A percentile compares a stretch with the other conserved stretches of the same genome.
phyloP scores from a whole-genome alignment of 257 asterid species.

The Pogostemon cablin region DNA sequence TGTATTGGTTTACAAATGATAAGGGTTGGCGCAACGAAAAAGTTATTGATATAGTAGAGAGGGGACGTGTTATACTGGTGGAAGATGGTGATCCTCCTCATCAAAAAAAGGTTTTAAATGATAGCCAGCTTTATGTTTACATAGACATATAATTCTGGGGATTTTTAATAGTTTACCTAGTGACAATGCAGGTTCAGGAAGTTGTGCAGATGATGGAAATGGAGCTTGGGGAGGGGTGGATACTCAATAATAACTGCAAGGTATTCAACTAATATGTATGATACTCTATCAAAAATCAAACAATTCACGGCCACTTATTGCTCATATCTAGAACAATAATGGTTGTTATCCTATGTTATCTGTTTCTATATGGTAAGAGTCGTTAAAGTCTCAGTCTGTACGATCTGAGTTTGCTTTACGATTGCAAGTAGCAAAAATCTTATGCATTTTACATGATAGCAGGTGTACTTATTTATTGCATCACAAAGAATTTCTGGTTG shows the following conservation, averaged over 20 bases:
- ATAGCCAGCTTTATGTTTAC: conserved; percentile 12
- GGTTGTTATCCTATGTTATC: neutral
- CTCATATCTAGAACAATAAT: conserved; percentile 5
- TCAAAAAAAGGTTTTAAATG: conserved; percentile 59
- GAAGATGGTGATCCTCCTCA: conserved; percentile 65
- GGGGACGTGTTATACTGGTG: conserved; percentile 66
- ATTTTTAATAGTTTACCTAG: conserved; percentile 9
- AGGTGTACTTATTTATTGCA: conserved; percentile 72
- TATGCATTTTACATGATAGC: conserved; percentile 31
- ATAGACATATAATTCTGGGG: neutral
- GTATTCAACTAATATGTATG: conserved; percentile 32
- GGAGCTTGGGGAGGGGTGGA: conserved; percentile 93
- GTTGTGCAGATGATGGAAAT: conserved; percentile 75
- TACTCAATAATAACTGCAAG: conserved; percentile 62
- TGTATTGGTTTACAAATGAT: conserved; percentile 4
- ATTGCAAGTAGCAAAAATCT: conserved; percentile 3
- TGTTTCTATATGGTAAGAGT: neutral
- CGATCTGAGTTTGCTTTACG: neutral
- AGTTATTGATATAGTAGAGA: conserved; percentile 43
- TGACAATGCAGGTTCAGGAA: conserved; percentile 56
- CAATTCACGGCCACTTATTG: neutral
- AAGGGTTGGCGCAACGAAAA: conserved; percentile 84
- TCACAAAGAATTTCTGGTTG: conserved; percentile 74
- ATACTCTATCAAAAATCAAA: conserved; percentile 5
- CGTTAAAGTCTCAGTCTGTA: no score